Evolutionary conservation across 1,284 basidiomycete species (phyloP), one percentile per base, ranked within the genome.

Genomic region (Anthracocystis panici-leucophaei): DNA sequence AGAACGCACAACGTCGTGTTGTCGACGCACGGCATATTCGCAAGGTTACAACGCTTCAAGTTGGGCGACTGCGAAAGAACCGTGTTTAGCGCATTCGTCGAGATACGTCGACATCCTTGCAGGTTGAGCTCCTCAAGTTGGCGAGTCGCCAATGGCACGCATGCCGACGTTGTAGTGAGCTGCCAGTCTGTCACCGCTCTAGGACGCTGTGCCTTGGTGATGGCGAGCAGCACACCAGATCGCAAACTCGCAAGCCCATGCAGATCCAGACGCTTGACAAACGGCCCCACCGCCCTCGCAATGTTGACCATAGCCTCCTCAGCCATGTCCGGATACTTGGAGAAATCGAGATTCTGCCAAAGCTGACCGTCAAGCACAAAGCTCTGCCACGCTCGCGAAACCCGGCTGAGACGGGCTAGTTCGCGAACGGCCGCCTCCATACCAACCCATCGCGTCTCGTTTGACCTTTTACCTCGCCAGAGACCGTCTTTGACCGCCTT

Each of bases 281-380:
- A 95, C 1, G 91, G 87, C 1, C 91, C 91, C 2, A 59, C 66
- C 0, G 72, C 48, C 18, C 62, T 57, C 6, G 67, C 72, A 16
- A 78, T 75, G 14, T 42, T 59, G 40, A 75, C 35, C 61, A 78
- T 70, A 0, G 65, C 72, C 23, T 44, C 53, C 38, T 75, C 65
- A 2, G 72, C 45, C 27, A 78, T 78, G 3, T 65, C 48, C 1
- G 72, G 76, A 84, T 91, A 91, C 4, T 89, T 86, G 9, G 85
- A 88, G 41, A 92, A 88, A 77, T 71, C 65, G 16, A 76, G 57
- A 33, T 53, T 44, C 29, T 87, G 83, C 94, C 95, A 97, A 18
- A 96, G 88, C 82, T 94, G 92, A 9, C 94, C 94, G 83, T 97
- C 95, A 73, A 92, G 90, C 49, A 91, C 91, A 33, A 95, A 89